phyloP scores from a whole-genome alignment of 1,139 yeast genomes.

The Scheffersomyces illinoinensis region DNA sequence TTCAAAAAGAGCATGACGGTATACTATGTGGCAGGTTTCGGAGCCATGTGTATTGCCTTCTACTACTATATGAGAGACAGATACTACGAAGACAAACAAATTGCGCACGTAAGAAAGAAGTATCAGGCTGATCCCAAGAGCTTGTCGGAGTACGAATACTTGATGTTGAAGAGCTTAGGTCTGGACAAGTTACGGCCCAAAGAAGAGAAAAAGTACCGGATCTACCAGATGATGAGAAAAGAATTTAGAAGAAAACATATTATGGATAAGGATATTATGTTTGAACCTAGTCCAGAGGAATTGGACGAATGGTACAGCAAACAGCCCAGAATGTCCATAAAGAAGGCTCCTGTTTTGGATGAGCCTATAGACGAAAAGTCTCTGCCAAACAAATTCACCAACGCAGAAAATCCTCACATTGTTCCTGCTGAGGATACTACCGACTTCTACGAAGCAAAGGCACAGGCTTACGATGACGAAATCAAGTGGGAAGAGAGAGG shows the following conservation, averaged over 20 bases:
- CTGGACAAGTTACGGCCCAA: slow-evolving; percentile 54
- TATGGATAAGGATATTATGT: slow-evolving; percentile 41
- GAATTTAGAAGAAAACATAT: slow-evolving; percentile 51
- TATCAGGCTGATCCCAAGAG: slow-evolving; percentile 37
- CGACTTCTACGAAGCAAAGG: slow-evolving; percentile 74
- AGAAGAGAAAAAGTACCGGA: slow-evolving; percentile 53
- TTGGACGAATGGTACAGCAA: slow-evolving; percentile 48
- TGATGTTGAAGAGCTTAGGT: slow-evolving; percentile 57
- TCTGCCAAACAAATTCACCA: slow-evolving; percentile 17
- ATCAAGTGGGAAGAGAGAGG: slow-evolving; percentile 86
- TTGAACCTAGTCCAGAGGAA: slow-evolving; percentile 55
- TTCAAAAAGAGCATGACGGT: slow-evolving; percentile 42
- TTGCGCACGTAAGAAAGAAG: slow-evolving; percentile 45
- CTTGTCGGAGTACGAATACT: slow-evolving; percentile 61
- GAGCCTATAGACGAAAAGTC: slow-evolving; percentile 16
- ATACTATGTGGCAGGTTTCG: slow-evolving; percentile 60
- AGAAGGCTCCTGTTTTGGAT: slow-evolving; percentile 28
- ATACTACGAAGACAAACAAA: slow-evolving; percentile 64
- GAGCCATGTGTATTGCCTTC: slow-evolving; percentile 57
- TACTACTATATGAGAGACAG: slow-evolving; percentile 67
- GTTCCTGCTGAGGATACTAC: slow-evolving; percentile 82
- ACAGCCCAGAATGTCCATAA: slow-evolving; percentile 29
- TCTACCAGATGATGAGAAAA: slow-evolving; percentile 54
- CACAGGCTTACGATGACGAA: slow-evolving; percentile 77
- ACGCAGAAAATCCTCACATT: slow-evolving; percentile 41